Conservation (phyloP, 176 grass and related monocot species). For the Aegilops umbellulata region DNA sequence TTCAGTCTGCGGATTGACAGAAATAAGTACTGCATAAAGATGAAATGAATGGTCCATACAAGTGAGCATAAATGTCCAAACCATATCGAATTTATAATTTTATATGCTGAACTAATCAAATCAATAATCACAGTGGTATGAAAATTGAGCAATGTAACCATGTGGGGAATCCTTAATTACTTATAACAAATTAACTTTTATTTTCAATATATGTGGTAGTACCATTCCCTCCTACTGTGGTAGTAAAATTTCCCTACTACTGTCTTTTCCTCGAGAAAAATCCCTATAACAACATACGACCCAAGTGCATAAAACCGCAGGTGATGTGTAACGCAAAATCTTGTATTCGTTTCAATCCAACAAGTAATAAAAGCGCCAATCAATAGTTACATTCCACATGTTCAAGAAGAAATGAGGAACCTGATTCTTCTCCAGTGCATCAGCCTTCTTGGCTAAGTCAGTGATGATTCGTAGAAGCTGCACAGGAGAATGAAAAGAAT, state of each 20-base stretch:
- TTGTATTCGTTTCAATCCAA: slow-evolving; percentile 27
- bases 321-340: neutral
- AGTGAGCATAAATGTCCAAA: neutral
- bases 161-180: neutral
- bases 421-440: slow-evolving; percentile 73
- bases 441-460: slow-evolving; percentile 44
- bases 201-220: neutral
- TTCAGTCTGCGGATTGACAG: neutral
- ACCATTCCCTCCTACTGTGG: neutral
- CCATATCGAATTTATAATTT: neutral
- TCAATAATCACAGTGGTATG: neutral
- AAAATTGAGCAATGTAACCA: slow-evolving; percentile 13
- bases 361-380: slow-evolving; percentile 1
- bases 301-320: slow-evolving; percentile 4
- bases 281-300: neutral
- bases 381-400: slow-evolving; percentile 4
- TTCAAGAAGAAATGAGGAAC: slow-evolving; percentile 35
- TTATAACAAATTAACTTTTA: neutral
- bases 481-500: slow-evolving; percentile 32
- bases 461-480: slow-evolving; percentile 62
- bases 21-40: slow-evolving; percentile 9
- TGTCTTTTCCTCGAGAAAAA: neutral
- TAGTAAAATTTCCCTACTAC: neutral
- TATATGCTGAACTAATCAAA: neutral
- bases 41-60: slow-evolving; percentile 4